Percentiles rank a stretch among this genome's conserved stretches.
phyloP scores from a whole-genome alignment of 2,329 filamentous ascomycete genomes.

The Fusarium pininemorale region DNA sequence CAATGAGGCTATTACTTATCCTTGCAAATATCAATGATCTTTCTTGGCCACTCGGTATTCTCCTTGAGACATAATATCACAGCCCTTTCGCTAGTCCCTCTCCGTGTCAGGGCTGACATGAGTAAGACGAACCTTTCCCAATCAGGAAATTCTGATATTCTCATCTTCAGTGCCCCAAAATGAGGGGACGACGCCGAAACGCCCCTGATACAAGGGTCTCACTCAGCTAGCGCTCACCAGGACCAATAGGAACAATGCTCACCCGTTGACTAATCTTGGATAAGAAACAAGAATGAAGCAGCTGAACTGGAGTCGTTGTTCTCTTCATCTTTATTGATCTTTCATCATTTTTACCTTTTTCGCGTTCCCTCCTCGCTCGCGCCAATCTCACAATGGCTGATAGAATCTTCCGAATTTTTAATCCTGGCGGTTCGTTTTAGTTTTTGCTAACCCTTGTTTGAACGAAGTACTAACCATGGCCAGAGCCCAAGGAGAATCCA shows the following conservation, averaged over 20 bases:
- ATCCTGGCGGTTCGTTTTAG: conserved; percentile 39
- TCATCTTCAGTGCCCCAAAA: background rate
- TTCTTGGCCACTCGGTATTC: background rate
- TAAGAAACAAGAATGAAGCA: background rate
- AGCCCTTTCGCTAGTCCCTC: too few relatives aligned
- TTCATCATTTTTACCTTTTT: conserved; percentile 10
- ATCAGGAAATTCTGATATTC: conserved; percentile 18
- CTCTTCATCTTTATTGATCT: background rate
- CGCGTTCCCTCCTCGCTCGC: background rate
- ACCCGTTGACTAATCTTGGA: conserved; percentile 9
- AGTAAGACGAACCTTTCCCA: background rate
- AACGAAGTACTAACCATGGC: background rate
- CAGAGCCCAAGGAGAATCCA: conserved; percentile 22
- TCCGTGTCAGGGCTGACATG: background rate
- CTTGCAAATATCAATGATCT: too few relatives aligned
- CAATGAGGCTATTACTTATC: fast-evolving
- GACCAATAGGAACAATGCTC: background rate
- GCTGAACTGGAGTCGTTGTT: background rate
- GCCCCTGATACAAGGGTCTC: conserved; percentile 1
- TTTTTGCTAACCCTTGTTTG: background rate
- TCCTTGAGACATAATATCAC: background rate
- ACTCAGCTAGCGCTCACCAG: background rate
- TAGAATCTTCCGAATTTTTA: conserved; percentile 48
- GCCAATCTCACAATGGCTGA: conserved; percentile 15
- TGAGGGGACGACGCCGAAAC: background rate